A percentile compares a stretch with the other conserved stretches of the same genome.
Evolutionary conservation across 176 grass and related monocot genomes (phyloP).

Genomic region (Thalia dealbata): DNA sequence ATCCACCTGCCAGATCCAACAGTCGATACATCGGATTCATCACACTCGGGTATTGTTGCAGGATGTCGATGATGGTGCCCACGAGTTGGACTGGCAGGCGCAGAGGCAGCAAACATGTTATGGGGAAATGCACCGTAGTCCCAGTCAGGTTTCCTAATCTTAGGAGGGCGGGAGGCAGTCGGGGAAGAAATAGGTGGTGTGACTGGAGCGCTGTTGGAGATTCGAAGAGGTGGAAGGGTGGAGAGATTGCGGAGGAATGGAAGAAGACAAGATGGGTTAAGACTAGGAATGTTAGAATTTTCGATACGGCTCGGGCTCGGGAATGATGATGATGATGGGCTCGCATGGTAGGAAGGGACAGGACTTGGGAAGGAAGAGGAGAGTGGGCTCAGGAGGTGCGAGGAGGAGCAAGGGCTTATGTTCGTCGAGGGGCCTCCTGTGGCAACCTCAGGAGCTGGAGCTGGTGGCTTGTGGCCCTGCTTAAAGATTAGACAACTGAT

Average conservation of each 20-base stretch:
- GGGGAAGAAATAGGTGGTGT: slow-evolving; percentile 91
- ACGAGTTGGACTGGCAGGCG: slow-evolving; percentile 65
- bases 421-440: slow-evolving; percentile 2
- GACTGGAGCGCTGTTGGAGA: slow-evolving; percentile 84
- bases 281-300: slow-evolving; percentile 24
- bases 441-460: not conserved
- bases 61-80: slow-evolving; percentile 39
- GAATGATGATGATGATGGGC: slow-evolving; percentile 1
- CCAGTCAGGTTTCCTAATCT: slow-evolving; percentile 59
- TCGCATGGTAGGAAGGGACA: slow-evolving; percentile 4
- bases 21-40: slow-evolving; percentile 70
- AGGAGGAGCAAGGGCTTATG: slow-evolving; percentile 7
- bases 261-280: slow-evolving; percentile 50
- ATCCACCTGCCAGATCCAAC: slow-evolving; percentile 72
- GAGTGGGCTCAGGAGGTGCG: slow-evolving; percentile 2
- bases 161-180: slow-evolving; percentile 56
- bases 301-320: slow-evolving; percentile 1
- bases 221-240: slow-evolving; percentile 65
- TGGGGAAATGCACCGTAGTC: slow-evolving; percentile 55
- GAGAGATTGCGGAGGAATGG: slow-evolving; percentile 77
- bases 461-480: not conserved
- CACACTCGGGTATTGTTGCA: slow-evolving; percentile 85
- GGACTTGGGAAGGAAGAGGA: slow-evolving; percentile 8
- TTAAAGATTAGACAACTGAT: not conserved
- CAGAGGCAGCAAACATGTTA: slow-evolving; percentile 66